Evolutionary conservation across 148 eudicot species (phyloP), one percentile per base, ranked within the genome.

Genomic region (Heliosperma pusillum): DNA sequence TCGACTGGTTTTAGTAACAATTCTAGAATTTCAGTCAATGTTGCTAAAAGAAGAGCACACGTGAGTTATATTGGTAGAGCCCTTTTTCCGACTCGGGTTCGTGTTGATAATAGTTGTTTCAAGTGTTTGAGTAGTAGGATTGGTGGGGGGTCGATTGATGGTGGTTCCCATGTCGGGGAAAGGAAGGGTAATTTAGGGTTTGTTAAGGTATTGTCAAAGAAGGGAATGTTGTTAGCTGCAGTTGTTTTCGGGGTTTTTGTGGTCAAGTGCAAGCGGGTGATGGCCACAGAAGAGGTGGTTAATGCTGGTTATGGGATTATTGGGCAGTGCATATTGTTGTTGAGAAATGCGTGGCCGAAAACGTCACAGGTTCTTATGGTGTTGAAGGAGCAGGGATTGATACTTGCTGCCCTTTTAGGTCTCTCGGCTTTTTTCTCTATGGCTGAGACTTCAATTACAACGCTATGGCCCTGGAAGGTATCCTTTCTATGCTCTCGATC

Each of bases 381-480:
- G 45, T 83, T 95, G 27, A 89, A 82, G 74, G 92, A 90, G 81
- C 98, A 95, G 42, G 98, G 98, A 21, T 84, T 95, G 86, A 59
- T 95, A 30, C 85, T 95, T 65, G 92, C 88, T 45, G 88, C 85
- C 13, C 88, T 94, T 71, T 80, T 94, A 81, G 78, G 97, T 66
- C 87, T 94, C 40, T 94, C 98, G 12, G 98, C 98, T 0, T 94
- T 94, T 68, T 94, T 94, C 85, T 94, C 97, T 13, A 90, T 94
- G 98, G 98, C 98, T 17, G 98, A 94, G 81, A 94, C 98, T 70
- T 87, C 98, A 8, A 91, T 94, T 74, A 94, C 98, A 22, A 94
- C 98, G 2, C 88, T 94, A 17, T 94, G 98, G 98, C 98, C 98
- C 52, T 94, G 98, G 98, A 94, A 94, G 98, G 97, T 90, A 85